Conservation (phyloP, 192 early-diverging fungal genomes). For the Thoreauomyces humboldtii region DNA sequence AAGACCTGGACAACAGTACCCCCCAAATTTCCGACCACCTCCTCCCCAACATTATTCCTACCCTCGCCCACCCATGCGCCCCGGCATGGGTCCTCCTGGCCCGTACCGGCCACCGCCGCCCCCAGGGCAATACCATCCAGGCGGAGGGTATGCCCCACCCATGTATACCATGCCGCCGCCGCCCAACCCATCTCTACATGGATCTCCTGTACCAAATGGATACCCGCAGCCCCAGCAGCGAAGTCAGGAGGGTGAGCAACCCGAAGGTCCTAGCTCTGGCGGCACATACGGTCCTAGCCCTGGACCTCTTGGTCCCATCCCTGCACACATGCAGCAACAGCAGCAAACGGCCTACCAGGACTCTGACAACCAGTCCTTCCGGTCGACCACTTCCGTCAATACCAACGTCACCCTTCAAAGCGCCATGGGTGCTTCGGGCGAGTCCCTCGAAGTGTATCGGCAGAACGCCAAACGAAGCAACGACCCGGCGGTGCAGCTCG, state of each 20-base stretch:
- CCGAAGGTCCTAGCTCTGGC: not conserved
- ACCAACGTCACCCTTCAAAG: not conserved
- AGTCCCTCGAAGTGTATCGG: constrained; percentile 37
- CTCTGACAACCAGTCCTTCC: constrained; percentile 20
- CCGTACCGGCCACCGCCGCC: not conserved
- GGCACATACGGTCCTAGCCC: not conserved
- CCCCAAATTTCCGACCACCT: not conserved
- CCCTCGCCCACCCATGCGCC: not conserved
- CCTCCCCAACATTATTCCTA: not conserved
- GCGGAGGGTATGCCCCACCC: not conserved
- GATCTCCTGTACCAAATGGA: not conserved
- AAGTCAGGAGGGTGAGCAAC: not conserved
- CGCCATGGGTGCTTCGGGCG: constrained; percentile 16
- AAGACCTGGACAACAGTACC: not conserved
- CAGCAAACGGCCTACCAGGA: constrained; percentile 10
- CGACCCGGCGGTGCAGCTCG: constrained; percentile 75
- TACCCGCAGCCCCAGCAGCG: not conserved
- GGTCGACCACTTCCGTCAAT: constrained; percentile 6
- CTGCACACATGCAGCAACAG: not conserved
- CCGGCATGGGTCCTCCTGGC: not conserved
- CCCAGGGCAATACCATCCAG: not conserved
- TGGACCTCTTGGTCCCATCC: not conserved
- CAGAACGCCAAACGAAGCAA: constrained; percentile 41
- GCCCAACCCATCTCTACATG: not conserved
- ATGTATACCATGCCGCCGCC: not conserved